These are phyloP conservation scores for Talaromyces funiculosus DNA, from an alignment of 2,329 filamentous ascomycete genomes.

Conservation along the genomic window DNA sequence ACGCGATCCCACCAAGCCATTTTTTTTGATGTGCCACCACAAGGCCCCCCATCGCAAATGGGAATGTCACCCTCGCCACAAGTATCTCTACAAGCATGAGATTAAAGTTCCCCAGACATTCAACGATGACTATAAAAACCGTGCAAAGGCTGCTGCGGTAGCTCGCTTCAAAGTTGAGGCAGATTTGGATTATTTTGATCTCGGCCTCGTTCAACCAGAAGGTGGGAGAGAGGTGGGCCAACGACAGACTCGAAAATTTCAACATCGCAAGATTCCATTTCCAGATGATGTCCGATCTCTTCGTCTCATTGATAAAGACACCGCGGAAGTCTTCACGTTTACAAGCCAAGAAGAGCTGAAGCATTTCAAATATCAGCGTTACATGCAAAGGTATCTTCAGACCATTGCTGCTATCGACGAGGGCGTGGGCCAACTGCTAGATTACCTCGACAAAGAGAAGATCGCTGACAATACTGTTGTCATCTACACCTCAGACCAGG, in stretches of 20 bases:
- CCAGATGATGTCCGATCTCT: no score
- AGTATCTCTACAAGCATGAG: conserved; percentile 44
- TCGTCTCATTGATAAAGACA: no score
- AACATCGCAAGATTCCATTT: no score
- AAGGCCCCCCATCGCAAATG: conserved; percentile 51
- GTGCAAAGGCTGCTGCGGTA: conserved; percentile 44
- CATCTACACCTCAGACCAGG: conserved; percentile 52
- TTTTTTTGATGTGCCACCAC: conserved; percentile 54
- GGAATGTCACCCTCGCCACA: conserved; percentile 49
- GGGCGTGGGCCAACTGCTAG: conserved; percentile 46
- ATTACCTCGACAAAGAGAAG: conserved; percentile 46
- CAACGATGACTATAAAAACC: conserved; percentile 51
- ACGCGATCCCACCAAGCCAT: conserved; percentile 34
- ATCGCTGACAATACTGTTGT: conserved; percentile 46
- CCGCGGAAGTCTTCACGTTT: no score
- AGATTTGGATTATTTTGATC: conserved; percentile 47
- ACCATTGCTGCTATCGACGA: conserved; percentile 51
- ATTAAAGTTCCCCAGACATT: conserved; percentile 49
- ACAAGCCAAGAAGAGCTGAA: no score
- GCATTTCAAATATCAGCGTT: conserved; percentile 55
- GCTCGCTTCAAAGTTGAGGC: conserved; percentile 49
- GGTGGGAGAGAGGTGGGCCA: no score
- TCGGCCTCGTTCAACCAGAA: conserved; percentile 49
- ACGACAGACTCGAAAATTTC: no score
- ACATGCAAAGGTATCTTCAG: conserved; percentile 52